Conservation (phyloP, 176 grass and related monocot species). For the Chloris gayana region DNA sequence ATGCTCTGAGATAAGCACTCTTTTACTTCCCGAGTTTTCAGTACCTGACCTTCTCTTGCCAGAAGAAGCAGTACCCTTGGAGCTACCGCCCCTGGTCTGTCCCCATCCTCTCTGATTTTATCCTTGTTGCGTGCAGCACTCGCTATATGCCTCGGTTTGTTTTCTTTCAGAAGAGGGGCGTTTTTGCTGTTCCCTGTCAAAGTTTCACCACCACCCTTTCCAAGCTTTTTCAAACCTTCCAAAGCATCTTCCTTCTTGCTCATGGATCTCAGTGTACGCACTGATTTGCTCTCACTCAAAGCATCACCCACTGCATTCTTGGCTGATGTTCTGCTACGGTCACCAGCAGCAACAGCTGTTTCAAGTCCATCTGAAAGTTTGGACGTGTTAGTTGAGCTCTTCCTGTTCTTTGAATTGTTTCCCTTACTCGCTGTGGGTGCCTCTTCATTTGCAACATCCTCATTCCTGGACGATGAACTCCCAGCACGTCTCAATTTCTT, state of each 20-base stretch:
- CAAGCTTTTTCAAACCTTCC: constrained; percentile 24
- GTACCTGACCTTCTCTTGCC: constrained; percentile 28
- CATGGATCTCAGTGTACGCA: constrained; percentile 35
- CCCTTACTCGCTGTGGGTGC: constrained; percentile 19
- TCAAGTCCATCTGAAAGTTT: constrained; percentile 30
- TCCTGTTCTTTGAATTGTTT: constrained; percentile 13
- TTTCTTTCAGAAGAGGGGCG: constrained; percentile 27
- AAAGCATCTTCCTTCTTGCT: constrained; percentile 41
- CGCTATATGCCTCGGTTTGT: neutral
- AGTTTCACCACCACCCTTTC: constrained; percentile 26
- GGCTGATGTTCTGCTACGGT: constrained; percentile 5
- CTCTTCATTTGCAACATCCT: constrained; percentile 13
- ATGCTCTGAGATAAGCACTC: constrained; percentile 39
- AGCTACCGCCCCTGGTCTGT: constrained; percentile 18
- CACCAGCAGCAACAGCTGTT: constrained; percentile 23
- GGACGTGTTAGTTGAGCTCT: constrained; percentile 28
- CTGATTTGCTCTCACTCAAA: constrained; percentile 41
- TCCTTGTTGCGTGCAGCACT: constrained; percentile 24
- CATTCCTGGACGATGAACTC: constrained; percentile 18
- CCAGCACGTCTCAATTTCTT: constrained; percentile 20
- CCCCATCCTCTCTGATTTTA: constrained; percentile 35
- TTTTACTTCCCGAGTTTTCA: constrained; percentile 16
- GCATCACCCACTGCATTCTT: constrained; percentile 4
- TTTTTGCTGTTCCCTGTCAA: constrained; percentile 16
- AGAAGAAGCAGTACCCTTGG: constrained; percentile 21